phyloP scores from a whole-genome alignment of 257 asterid genomes.

The Primulina tabacum region DNA sequence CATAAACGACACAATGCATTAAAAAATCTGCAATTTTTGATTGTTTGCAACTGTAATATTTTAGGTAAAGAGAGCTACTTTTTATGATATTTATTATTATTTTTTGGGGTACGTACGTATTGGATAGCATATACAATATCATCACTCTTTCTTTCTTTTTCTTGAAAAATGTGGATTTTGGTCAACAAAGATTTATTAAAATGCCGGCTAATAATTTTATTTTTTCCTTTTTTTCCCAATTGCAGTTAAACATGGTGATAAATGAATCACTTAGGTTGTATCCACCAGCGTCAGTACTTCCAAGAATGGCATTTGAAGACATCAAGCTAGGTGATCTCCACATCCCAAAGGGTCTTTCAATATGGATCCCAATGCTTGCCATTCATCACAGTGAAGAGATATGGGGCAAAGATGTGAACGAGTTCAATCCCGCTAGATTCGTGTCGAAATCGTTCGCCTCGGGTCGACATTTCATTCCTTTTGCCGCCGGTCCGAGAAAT shows the following conservation, averaged over 20 bases:
- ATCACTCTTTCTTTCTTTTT: too few relatives aligned
- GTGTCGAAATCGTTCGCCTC: constrained; percentile 40
- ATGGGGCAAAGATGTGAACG: constrained; percentile 88
- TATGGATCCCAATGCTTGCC: constrained; percentile 44
- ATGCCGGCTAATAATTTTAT: background rate
- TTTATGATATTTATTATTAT: too few relatives aligned
- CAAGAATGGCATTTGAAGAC: constrained; percentile 94
- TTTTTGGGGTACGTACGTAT: too few relatives aligned
- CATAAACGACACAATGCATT: too few relatives aligned
- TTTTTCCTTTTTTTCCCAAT: background rate
- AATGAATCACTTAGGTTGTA: constrained; percentile 76
- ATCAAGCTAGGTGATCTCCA: constrained; percentile 69
- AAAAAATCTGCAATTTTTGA: too few relatives aligned
- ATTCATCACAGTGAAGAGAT: constrained; percentile 73
- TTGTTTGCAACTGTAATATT: too few relatives aligned
- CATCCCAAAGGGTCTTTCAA: constrained; percentile 69
- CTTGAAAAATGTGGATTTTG: background rate
- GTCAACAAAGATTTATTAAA: background rate
- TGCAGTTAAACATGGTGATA: constrained; percentile 81
- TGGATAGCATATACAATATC: too few relatives aligned
- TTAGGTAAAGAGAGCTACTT: background rate
- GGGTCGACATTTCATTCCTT: constrained; percentile 75
- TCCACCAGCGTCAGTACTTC: constrained; percentile 86
- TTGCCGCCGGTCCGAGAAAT: constrained; percentile 90
- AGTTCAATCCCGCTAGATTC: constrained; percentile 74